Conservation (phyloP, 805 yeast genomes). For the Starmerella floricola region DNA sequence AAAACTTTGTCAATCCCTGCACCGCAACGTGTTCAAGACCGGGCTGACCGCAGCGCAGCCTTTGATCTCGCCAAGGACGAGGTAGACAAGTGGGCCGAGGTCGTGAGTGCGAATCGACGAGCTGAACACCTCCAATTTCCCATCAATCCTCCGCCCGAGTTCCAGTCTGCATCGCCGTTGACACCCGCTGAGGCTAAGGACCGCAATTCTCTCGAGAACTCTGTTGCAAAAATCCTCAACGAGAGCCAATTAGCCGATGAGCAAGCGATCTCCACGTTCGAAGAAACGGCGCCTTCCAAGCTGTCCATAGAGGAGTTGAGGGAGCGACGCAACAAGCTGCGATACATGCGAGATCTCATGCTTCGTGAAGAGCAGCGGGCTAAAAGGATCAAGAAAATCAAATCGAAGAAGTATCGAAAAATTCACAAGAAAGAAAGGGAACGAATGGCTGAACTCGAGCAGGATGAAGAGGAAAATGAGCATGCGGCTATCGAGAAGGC, state of each 20-base stretch:
- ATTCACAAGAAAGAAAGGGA: constrained; percentile 74
- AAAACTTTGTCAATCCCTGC: constrained; percentile 64
- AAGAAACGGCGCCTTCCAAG: constrained; percentile 71
- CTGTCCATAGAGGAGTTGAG: constrained; percentile 67
- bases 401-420: constrained; percentile 78
- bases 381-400: constrained; percentile 83
- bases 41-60: constrained; percentile 80
- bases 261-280: constrained; percentile 68
- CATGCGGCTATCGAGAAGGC: constrained; percentile 40
- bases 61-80: constrained; percentile 80
- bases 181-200: constrained; percentile 36
- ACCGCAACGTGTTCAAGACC: constrained; percentile 73
- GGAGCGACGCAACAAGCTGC: constrained; percentile 65
- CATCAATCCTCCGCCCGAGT: constrained; percentile 35
- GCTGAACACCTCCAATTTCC: constrained; percentile 82
- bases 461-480: constrained; percentile 37
- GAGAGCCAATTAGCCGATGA: constrained; percentile 62
- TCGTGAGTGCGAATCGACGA: constrained; percentile 61
- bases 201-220: constrained; percentile 47
- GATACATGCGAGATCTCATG: constrained; percentile 91
- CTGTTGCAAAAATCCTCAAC: constrained; percentile 46
- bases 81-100: constrained; percentile 78
- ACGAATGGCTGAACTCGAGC: constrained; percentile 56
- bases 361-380: constrained; percentile 89
- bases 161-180: constrained; percentile 44